Evolutionary conservation across 1,284 basidiomycete genomes (phyloP), one percentile per base, ranked within the genome.

Genomic region (Austropuccinia psidii): DNA sequence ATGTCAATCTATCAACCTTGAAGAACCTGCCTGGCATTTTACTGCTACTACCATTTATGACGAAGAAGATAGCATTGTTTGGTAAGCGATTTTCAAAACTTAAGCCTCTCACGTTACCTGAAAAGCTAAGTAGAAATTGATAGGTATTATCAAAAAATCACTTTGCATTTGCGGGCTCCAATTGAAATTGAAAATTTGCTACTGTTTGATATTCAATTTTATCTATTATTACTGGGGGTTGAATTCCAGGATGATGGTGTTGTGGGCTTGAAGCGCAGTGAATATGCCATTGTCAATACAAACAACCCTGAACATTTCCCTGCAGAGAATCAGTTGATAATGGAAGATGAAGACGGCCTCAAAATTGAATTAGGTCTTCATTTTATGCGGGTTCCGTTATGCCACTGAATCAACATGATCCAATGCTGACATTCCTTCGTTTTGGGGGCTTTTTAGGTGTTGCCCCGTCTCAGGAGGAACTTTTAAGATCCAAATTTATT

Each of bases 141-240:
- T 49, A 73, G 69, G 37, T 61, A 73, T 54, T 73, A 73, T 55
- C 69, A 57, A 27, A 73, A 61, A 43, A 61, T 73, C 47, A 73
- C 69, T n/a, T 64, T 62, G 47, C 49, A 27, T 17, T 64, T 73
- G 50, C 57, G 69, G 29, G 69, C 69, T 24, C 69, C 69, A n/a
- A 73, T 73, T 43, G 96, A 99, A 79, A 83, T 99, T 11, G 96
- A 99, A 83, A 99, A 99, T 79, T 83, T 98, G 29, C 83, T 99
- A 54, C 97, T 96, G 0, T 97, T 90, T 82, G 93, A 98, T 79
- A 83, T 99, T 99, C 73, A 90, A 94, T n/a, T n/a, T n/a, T n/a
- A n/a, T n/a, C n/a, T 98, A 72, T 86, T 98, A 39, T 83, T 98
- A n/a, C 85, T 98, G 43, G 98, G 93, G 77, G 85, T 98, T 35